phyloP scores from a whole-genome alignment of 1,139 yeast species.

The Pichia sp. region DNA sequence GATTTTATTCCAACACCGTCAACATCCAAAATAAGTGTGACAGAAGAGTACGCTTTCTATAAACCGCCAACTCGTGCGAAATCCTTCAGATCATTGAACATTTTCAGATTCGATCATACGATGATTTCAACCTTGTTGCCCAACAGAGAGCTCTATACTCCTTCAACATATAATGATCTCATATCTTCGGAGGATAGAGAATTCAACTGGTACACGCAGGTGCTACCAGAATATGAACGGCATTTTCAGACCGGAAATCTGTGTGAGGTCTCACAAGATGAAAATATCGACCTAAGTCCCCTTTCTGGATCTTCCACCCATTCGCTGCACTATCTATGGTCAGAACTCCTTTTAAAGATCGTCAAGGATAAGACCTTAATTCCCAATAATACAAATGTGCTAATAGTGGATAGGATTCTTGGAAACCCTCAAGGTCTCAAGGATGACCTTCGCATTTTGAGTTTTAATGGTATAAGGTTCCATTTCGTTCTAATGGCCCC shows the following conservation, averaged over 20 bases:
- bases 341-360: conserved; percentile 1
- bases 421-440: not conserved
- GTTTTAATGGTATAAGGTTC: conserved; percentile 1
- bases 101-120: conserved; percentile 10
- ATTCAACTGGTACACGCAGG: conserved; percentile 8
- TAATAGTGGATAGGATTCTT: conserved; percentile 6
- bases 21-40: too few relatives aligned
- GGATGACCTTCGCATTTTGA: conserved; percentile 2
- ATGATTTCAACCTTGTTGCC: conserved; percentile 3
- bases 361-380: not conserved
- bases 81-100: conserved; percentile 1
- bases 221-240: conserved; percentile 4
- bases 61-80: not conserved
- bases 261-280: too few relatives aligned
- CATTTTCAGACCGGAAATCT: too few relatives aligned
- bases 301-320: too few relatives aligned
- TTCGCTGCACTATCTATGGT: conserved; percentile 8
- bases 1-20: too few relatives aligned
- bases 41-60: not conserved
- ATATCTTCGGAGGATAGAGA: not conserved
- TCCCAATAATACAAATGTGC: conserved; percentile 1
- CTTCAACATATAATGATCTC: not conserved
- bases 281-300: too few relatives aligned
- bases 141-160: conserved; percentile 7
- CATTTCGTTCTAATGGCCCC: conserved; percentile 1